A percentile compares a stretch with the other conserved stretches of the same genome.
Evolutionary conservation across 2,329 filamentous ascomycete genomes (phyloP).

Genomic region (Orbilia blumenaviensis): DNA sequence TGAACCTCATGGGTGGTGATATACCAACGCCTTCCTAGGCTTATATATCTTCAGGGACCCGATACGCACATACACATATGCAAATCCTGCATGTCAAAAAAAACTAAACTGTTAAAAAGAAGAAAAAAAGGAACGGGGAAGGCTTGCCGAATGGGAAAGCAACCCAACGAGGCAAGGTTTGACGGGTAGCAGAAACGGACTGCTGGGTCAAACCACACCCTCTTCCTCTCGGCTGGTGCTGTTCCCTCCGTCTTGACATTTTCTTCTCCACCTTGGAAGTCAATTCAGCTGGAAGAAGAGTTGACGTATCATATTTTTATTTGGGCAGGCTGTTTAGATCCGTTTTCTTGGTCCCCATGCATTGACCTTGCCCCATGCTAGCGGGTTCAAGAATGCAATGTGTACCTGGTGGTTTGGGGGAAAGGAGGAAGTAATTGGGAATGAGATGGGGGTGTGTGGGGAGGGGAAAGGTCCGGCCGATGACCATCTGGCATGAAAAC

Average conservation of each 20-base stretch:
- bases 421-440: neutral
- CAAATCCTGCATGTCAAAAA: slow-evolving; percentile 45
- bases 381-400: slow-evolving; percentile 20
- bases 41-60: slow-evolving; percentile 25
- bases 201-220: slow-evolving; percentile 49
- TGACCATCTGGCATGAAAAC: slow-evolving; percentile 21
- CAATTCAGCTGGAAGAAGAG: slow-evolving; percentile 16
- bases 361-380: slow-evolving; percentile 21
- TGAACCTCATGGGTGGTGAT: no score
- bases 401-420: slow-evolving; percentile 28
- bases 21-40: neutral
- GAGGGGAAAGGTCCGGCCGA: slow-evolving; percentile 1
- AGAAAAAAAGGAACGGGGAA: neutral
- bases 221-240: no score
- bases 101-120: slow-evolving; percentile 42
- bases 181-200: slow-evolving; percentile 44
- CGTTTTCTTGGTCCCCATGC: slow-evolving; percentile 4
- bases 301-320: slow-evolving; percentile 23
- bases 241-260: no score
- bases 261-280: neutral
- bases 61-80: no score
- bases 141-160: slow-evolving; percentile 34
- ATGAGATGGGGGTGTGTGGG: neutral
- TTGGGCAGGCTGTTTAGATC: no score
- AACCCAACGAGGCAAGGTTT: slow-evolving; percentile 45